Evolutionary conservation across 805 yeast species (phyloP).

Genomic region (Candida montana): DNA sequence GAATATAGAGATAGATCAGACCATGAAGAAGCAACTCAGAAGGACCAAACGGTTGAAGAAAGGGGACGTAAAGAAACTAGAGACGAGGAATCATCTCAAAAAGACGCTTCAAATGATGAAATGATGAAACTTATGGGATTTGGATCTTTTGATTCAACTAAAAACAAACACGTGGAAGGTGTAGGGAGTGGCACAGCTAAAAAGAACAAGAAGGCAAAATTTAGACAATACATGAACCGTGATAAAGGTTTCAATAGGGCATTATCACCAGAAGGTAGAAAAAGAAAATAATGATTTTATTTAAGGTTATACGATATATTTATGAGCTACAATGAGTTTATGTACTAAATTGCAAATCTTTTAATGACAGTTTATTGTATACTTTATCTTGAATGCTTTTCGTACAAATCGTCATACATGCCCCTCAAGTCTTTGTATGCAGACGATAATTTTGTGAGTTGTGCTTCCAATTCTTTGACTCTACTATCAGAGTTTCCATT

Average conservation of each 20-base stretch:
- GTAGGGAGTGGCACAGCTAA: constrained; percentile 38
- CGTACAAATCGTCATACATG: constrained; percentile 53
- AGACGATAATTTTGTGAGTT: constrained; percentile 44
- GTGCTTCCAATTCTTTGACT: constrained; percentile 35
- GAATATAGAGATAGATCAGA: constrained; percentile 4
- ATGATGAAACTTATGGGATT: constrained; percentile 54
- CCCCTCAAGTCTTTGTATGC: constrained; percentile 56
- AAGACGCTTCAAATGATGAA: constrained; percentile 18
- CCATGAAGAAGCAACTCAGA: constrained; percentile 3
- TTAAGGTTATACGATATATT: no score
- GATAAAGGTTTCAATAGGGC: constrained; percentile 51
- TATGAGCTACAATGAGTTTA: no score
- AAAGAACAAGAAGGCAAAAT: constrained; percentile 37
- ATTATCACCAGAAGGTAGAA: constrained; percentile 40
- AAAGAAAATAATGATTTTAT: constrained; percentile 2
- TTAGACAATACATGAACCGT: constrained; percentile 58
- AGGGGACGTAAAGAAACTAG: constrained; percentile 25
- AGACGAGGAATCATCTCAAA: constrained; percentile 14
- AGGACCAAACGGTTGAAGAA: constrained; percentile 5
- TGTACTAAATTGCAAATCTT: no score
- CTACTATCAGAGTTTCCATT: constrained; percentile 13
- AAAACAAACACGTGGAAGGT: constrained; percentile 50
- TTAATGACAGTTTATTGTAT: no score
- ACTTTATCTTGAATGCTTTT: constrained; percentile 26
- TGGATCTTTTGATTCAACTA: constrained; percentile 48